A percentile compares a stretch with the other conserved stretches of the same genome.
Evolutionary conservation across 2,329 filamentous ascomycete genomes (phyloP).

Genomic region (Byssochlamys sp.): DNA sequence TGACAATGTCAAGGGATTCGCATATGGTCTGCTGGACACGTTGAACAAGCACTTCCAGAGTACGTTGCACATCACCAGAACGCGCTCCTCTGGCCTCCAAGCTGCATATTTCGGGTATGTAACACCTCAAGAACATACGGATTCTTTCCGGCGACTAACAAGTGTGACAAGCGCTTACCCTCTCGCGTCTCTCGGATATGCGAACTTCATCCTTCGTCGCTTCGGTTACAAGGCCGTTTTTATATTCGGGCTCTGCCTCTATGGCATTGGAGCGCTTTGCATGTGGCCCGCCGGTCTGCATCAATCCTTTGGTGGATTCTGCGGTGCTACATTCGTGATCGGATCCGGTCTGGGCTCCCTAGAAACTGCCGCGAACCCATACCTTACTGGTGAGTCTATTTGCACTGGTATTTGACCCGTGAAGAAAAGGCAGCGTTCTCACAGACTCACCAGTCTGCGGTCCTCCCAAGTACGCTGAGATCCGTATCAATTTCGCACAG

Average conservation of each 20-base stretch:
- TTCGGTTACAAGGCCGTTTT: conserved; percentile 75
- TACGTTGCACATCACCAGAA: conserved; percentile 45
- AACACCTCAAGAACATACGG: background rate
- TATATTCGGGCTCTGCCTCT: conserved; percentile 61
- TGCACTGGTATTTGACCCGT: background rate
- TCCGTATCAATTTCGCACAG: conserved; percentile 68
- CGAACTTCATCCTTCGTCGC: conserved; percentile 54
- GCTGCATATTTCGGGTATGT: conserved; percentile 55
- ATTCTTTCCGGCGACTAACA: background rate
- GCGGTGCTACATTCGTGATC: conserved; percentile 60
- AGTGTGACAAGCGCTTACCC: conserved; percentile 38
- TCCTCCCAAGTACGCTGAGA: conserved; percentile 63
- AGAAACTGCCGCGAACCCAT: conserved; percentile 70
- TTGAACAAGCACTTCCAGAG: conserved; percentile 51
- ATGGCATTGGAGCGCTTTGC: conserved; percentile 65
- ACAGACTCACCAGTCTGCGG: conserved; percentile 54
- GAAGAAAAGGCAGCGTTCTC: background rate
- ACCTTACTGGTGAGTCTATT: conserved; percentile 46
- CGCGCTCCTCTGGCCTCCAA: conserved; percentile 53
- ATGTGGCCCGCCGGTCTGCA: conserved; percentile 75
- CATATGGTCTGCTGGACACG: conserved; percentile 42
- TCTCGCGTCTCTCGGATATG: conserved; percentile 44
- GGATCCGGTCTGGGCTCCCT: conserved; percentile 64
- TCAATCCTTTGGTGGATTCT: conserved; percentile 64
- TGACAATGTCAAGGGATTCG: conserved; percentile 28